Evolutionary conservation across 805 yeast species (phyloP), one percentile per base, ranked within the genome.

Genomic region (Kuraishia piskuri): DNA sequence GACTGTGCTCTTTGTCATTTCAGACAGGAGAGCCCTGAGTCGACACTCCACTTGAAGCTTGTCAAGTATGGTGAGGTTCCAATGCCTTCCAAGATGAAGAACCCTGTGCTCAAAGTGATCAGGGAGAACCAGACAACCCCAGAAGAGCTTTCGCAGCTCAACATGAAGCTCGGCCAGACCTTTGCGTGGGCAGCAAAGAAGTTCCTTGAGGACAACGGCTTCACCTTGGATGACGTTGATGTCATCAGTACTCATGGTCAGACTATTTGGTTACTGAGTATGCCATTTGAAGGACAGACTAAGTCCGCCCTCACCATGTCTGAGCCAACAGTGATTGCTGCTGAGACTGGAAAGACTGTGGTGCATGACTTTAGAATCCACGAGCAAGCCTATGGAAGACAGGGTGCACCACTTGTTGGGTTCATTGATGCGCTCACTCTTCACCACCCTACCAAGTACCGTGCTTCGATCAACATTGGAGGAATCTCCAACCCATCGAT

Each of bases 321-420:
- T 7, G 67, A 63, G 48, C 58, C 61, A 14, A 51, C 61, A 12
- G 53, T 50, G 36, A 61, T 63, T 24, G 55, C 66, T 4, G 54
- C 54, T 19, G 55, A 50, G 51, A 20, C 50, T 3, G 50, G 50
- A 24, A 51, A 53, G 20, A 63, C 67, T 1, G 64, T 58, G 10
- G 64, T 61, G 9, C 53, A 59, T 24, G 63, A 57, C 46, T 63
- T 63, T 48, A 59, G 67, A 20, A 52, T 58, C 21, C 55, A 63
- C 10, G 67, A 63, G 40, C 60, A 57, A 49, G 56, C 60, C 52
- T 65, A 59, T 7, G 67, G 67, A 25, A 53, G 67, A 51, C 65
- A 62, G 49, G 67, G 66, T 20, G 67, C 67, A 10, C 66, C 66
- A 6, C 56, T 63, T 55, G 54, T 57, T 44, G 66, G 61, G 1